Base-by-base conservation (phyloP, 2,329 filamentous ascomycete genomes). In the Magnaporthales sp. region DNA sequence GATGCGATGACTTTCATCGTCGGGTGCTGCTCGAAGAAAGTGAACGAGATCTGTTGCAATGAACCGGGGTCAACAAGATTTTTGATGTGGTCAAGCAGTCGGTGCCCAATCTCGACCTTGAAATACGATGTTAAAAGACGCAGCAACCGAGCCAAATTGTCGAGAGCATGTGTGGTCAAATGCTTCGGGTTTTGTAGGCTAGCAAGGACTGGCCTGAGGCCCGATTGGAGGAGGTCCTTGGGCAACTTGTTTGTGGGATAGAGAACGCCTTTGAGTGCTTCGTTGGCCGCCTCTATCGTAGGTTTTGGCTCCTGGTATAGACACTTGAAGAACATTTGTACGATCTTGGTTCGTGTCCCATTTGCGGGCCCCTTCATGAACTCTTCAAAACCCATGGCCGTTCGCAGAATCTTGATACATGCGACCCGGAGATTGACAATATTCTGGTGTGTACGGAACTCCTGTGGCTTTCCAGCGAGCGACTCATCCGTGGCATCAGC, bases 41-140 rank as follows among this genome's bases (percentile, higher is more conserved):
- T 93, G 77, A 99, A 99, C 0, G 94, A 97, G 1, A 95, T 91
- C 73, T 93, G 92, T 75, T 98, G 93, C 70, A 98, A 80, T 15
- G 88, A 85, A 65, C 82, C 84, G 2, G 91, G 86, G 67, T 97
- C 93, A 1, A 94, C 93, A 70, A 99, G 93, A 11, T 89, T 86
- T 74, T 94, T 94, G 78, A 97, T 90, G 73, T 99, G 95, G 70
- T 98, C 94, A 10, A 99, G 83, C n/a, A 99, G 80, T 27, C 95
- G 87, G 26, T 92, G 87, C 7, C 95, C 96, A 66, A 99, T 99
- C 75, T 99, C 95, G 0, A 98, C 93, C 78, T 99, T 99, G 79
- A 99, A 99, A 76, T 99, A 99, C 68, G 95, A 98, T 0, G 94
- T 99, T 22, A 99, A 82, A 1, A 99, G 83, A 70, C 95, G 94